Percentiles rank a stretch among this genome's conserved stretches.
Evolutionary conservation across 805 yeast species (phyloP).

Genomic region (Starmerella kuoi): DNA sequence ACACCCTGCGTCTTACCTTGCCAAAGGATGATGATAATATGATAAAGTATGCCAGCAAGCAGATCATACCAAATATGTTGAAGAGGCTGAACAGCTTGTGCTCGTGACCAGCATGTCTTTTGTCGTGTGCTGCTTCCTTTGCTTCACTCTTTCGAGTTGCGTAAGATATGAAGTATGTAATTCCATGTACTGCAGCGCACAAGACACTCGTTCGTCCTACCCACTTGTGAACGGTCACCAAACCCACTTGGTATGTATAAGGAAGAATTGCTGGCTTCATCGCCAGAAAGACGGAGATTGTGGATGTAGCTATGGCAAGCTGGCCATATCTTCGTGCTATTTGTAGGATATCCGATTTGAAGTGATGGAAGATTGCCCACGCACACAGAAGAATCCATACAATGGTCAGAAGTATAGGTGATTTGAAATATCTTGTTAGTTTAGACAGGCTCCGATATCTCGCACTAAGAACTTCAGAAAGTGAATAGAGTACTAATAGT

Average conservation of each 20-base stretch:
- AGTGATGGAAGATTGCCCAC: conserved; percentile 15
- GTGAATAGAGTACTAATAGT: conserved; percentile 15
- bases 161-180: conserved; percentile 35
- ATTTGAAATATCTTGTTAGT: conserved; percentile 4
- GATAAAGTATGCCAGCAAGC: conserved; percentile 36
- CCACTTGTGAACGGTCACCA: conserved; percentile 85
- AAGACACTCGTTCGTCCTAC: conserved; percentile 64
- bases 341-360: conserved; percentile 13
- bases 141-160: background rate
- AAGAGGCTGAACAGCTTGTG: conserved; percentile 11
- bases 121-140: background rate
- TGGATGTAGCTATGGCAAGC: conserved; percentile 60
- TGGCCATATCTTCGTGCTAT: conserved; percentile 72
- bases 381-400: conserved; percentile 9
- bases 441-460: background rate
- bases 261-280: conserved; percentile 80
- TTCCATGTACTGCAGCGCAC: conserved; percentile 53
- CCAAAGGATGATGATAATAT: conserved; percentile 60
- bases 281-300: conserved; percentile 61
- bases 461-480: conserved; percentile 5
- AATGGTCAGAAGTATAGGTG: conserved; percentile 9
- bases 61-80: conserved; percentile 61
- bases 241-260: conserved; percentile 50
- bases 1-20: conserved; percentile 48
- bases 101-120: conserved; percentile 16